These are phyloP conservation scores for Grosmannia serpens DNA, from an alignment of 2,329 filamentous ascomycete genomes.

Conservation along the genomic window DNA sequence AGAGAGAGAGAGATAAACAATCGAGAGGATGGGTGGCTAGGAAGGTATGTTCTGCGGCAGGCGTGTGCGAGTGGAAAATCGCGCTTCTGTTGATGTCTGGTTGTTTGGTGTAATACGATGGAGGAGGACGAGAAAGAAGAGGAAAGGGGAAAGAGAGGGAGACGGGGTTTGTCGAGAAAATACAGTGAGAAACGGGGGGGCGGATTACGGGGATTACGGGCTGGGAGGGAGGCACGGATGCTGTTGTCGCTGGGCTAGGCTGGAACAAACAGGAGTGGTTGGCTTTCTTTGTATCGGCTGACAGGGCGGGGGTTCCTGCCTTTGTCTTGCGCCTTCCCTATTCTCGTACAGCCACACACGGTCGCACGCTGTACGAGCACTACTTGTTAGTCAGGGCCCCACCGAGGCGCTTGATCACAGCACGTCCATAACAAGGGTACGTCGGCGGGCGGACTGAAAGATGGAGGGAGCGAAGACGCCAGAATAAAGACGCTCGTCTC, in stretches of 20 bases:
- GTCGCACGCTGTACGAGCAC: neutral
- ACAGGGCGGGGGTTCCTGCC: neutral
- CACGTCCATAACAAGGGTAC: too few relatives aligned
- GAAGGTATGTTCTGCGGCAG: neutral
- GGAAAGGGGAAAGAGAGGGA: neutral
- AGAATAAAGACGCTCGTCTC: neutral
- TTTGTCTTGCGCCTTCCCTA: neutral
- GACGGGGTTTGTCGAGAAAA: neutral
- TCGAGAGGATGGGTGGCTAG: neutral
- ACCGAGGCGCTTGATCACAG: neutral
- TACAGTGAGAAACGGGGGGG: neutral
- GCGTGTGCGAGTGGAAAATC: neutral
- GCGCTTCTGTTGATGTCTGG: neutral
- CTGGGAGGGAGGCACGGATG: neutral
- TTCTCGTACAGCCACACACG: neutral
- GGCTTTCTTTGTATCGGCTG: neutral
- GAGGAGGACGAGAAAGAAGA: neutral
- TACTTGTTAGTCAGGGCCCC: neutral
- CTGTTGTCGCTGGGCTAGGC: neutral
- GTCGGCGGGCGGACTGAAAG: too few relatives aligned
- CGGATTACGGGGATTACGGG: neutral
- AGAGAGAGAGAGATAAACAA: neutral
- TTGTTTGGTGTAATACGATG: neutral
- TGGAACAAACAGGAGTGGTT: neutral
- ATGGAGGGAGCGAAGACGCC: too few relatives aligned